A percentile compares a stretch with the other conserved stretches of the same genome.
Evolutionary conservation across 768 basidiomycete species (phyloP).

Genomic region (Tephrocybe sp.): DNA sequence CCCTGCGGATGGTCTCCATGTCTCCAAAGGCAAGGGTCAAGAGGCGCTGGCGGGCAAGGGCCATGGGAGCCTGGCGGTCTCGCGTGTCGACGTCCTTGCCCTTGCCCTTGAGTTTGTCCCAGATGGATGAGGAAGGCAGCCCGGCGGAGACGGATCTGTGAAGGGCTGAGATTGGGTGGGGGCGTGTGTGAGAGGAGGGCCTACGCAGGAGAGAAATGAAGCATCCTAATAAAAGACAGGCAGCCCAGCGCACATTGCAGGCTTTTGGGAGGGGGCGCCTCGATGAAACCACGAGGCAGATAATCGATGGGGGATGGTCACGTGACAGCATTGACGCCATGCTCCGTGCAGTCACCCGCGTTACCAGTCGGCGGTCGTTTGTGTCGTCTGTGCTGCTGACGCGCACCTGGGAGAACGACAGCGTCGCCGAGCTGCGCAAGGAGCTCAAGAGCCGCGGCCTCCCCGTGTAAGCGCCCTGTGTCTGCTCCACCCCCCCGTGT

Average conservation of each 20-base stretch:
- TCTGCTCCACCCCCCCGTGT: constrained; percentile 3
- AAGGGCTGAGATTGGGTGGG: constrained; percentile 28
- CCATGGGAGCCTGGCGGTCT: constrained; percentile 57
- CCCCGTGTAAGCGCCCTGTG: constrained; percentile 52
- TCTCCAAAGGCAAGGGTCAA: constrained; percentile 82
- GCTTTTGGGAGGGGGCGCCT: too few species aligned
- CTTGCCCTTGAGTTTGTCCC: constrained; percentile 74
- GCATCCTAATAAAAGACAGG: too few species aligned
- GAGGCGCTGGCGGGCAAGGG: constrained; percentile 70
- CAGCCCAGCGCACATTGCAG: too few species aligned
- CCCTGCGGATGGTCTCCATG: constrained; percentile 84
- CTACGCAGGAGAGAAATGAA: constrained; percentile 76
- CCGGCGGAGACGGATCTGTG: constrained; percentile 67
- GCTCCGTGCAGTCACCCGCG: constrained; percentile 20
- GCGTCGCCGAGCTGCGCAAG: constrained; percentile 47
- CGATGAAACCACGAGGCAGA: constrained; percentile 64
- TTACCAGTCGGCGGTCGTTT: constrained; percentile 25
- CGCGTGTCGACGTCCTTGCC: constrained; percentile 65
- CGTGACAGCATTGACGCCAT: constrained; percentile 12
- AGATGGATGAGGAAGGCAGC: constrained; percentile 51
- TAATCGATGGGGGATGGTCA: too few species aligned
- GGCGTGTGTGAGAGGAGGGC: constrained; percentile 29
- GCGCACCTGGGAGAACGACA: constrained; percentile 54
- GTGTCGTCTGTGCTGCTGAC: constrained; percentile 59
- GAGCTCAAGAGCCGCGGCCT: constrained; percentile 59